These are phyloP conservation scores for Penicillium tannophilum DNA, from an alignment of 495 filamentous ascomycete species.

Conservation along the genomic window DNA sequence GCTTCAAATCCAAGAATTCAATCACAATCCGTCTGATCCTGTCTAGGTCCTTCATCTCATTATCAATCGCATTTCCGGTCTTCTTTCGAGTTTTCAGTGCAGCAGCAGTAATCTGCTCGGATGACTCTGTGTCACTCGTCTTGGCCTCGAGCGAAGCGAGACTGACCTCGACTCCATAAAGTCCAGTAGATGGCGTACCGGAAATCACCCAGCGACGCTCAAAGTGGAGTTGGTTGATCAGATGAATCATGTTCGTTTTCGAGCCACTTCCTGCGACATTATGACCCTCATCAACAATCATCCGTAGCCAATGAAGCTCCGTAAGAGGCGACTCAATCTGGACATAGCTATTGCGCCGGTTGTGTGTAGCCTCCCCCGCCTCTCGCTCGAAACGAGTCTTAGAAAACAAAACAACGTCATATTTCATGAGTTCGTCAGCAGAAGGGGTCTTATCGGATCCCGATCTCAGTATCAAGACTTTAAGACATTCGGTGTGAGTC, in stretches of 20 bases:
- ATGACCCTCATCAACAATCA: slow-evolving; percentile 93
- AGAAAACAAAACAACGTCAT: slow-evolving; percentile 81
- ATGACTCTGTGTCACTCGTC: slow-evolving; percentile 38
- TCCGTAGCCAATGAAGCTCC: slow-evolving; percentile 76
- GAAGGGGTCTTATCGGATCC: slow-evolving; percentile 59
- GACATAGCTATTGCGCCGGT: slow-evolving; percentile 34
- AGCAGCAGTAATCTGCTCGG: slow-evolving; percentile 31
- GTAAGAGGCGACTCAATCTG: slow-evolving; percentile 61
- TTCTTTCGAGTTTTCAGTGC: slow-evolving; percentile 40
- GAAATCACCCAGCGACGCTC: slow-evolving; percentile 87
- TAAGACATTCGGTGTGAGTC: slow-evolving; percentile 71
- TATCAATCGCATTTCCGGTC: slow-evolving; percentile 40
- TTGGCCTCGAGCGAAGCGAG: slow-evolving; percentile 52
- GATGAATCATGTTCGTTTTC: slow-evolving; percentile 64
- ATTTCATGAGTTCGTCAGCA: slow-evolving; percentile 59
- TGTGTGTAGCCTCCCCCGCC: slow-evolving; percentile 35
- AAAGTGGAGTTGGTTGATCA: slow-evolving; percentile 67
- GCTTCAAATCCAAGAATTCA: slow-evolving; percentile 72
- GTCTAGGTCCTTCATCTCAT: slow-evolving; percentile 72
- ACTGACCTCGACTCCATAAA: slow-evolving; percentile 74
- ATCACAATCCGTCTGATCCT: slow-evolving; percentile 69
- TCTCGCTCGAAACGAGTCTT: slow-evolving; percentile 71
- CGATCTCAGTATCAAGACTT: slow-evolving; percentile 59
- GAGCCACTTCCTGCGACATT: slow-evolving; percentile 63
- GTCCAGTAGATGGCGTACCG: slow-evolving; percentile 81